Percentiles rank a stretch among this genome's conserved stretches.
phyloP scores from a whole-genome alignment of 345 rosid species.

The Citrus reticulata region DNA sequence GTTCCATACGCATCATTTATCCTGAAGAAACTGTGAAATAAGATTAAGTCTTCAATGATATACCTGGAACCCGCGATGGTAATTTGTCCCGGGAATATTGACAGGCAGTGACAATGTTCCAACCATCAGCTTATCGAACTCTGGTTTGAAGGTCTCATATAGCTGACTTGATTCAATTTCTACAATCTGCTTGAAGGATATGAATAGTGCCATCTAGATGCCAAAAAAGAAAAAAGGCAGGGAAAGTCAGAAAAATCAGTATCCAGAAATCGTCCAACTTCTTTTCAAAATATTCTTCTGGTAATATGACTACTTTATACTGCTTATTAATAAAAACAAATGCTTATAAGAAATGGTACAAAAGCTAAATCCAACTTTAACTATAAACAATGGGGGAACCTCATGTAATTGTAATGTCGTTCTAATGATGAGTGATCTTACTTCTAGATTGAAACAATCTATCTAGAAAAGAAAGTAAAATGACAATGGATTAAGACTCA shows the following conservation, averaged over 20 bases:
- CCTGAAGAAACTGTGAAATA: neutral
- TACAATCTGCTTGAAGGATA: slow-evolving; percentile 53
- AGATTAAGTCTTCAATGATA: neutral
- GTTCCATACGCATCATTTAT: neutral
- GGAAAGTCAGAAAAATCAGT: neutral
- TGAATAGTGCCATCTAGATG: slow-evolving; percentile 61
- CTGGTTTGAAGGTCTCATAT: slow-evolving; percentile 41
- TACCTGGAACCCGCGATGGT: slow-evolving; percentile 69
- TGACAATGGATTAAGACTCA: neutral
- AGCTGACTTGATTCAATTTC: slow-evolving; percentile 38
- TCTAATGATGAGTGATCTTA: neutral
- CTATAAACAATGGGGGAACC: neutral
- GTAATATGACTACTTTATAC: neutral
- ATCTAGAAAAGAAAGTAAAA: neutral
- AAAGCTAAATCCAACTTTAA: slow-evolving; percentile 1
- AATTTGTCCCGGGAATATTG: slow-evolving; percentile 73
- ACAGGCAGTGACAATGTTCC: slow-evolving; percentile 84
- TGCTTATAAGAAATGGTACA: neutral
- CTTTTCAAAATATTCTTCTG: neutral
- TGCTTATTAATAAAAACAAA: neutral
- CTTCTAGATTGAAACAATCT: slow-evolving; percentile 1
- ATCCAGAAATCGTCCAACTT: neutral
- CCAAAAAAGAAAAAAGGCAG: neutral
- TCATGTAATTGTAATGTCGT: neutral
- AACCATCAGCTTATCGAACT: slow-evolving; percentile 61